Evolutionary conservation across 768 basidiomycete genomes (phyloP), one percentile per base, ranked within the genome.

Genomic region (Phlebiopsis flavidoalba): DNA sequence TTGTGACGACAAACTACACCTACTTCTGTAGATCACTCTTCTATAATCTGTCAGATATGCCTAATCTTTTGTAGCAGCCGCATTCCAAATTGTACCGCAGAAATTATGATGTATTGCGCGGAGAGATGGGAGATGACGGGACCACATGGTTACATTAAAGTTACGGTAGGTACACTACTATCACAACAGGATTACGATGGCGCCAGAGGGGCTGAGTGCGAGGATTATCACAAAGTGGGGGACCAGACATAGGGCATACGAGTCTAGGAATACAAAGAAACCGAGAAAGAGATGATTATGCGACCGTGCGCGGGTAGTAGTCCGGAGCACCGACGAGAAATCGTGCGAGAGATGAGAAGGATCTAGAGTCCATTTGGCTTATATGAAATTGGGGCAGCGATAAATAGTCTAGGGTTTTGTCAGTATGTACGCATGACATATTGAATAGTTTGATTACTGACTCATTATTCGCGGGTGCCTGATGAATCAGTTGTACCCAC

Each of bases 401-500:
- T 43, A 43, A 43, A 12, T 43, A 43, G 11, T 2, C 40, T 43
- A 10, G 17, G 10, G 40, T 12, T 2, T 2, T 43, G 40, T 43
- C 40, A 43, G 17, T 12, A 12, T 43, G 17, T 12, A 17, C 40
- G 17, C 40, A 43, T 43, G 40, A 3, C 17, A 17, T 43, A 43
- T 12, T 43, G 40, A 17, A 43, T 3, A 43, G 40, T 43, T 43
- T 43, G 40, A 49, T 49, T 1, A 49, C 48, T 26, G 24, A 21
- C 48, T 19, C 48, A n/a, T n/a, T 49, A 49, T 49, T 49, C 48
- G 24, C 19, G 5, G 47, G 24, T 49, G 14, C 48, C 48, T 12
- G 14, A 15, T 46, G 40, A 17, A 43, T 43, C 17, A 43, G 17
- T 33, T 58, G 53, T 66, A 68, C 26, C 66, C 63, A 47, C 67